phyloP scores from a whole-genome alignment of 176 grass and related monocot species.

The Phyllostachys edulis region DNA sequence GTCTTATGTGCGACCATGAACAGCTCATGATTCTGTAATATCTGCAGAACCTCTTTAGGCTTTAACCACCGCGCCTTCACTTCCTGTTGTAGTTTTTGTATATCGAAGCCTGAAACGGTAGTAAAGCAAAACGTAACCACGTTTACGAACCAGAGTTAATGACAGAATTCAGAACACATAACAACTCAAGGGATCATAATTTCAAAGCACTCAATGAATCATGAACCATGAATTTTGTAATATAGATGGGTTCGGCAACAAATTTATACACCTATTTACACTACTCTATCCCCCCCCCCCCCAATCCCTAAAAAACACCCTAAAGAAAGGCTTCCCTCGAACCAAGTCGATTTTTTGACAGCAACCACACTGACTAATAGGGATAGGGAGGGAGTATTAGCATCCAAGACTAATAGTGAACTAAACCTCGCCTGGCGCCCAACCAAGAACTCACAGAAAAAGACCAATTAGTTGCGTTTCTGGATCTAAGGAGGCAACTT shows the following conservation, averaged over 20 bases:
- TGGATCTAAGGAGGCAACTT: neutral
- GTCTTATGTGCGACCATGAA: slow-evolving; percentile 45
- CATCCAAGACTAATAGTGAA: neutral
- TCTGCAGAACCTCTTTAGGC: slow-evolving; percentile 68
- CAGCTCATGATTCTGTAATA: slow-evolving; percentile 61
- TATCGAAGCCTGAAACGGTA: slow-evolving; percentile 55
- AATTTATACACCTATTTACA: neutral
- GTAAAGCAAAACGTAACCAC: neutral
- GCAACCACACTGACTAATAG: neutral
- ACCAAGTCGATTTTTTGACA: neutral
- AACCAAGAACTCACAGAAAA: neutral
- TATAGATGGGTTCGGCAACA: neutral
- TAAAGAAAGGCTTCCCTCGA: neutral
- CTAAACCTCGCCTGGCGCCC: neutral
- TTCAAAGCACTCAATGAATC: neutral
- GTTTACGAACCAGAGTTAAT: neutral
- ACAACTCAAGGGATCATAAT: neutral
- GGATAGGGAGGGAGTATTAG: neutral
- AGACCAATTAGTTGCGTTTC: neutral
- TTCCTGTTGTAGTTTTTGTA: slow-evolving; percentile 50
- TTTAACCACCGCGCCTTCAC: slow-evolving; percentile 74
- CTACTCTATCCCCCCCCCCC: neutral
- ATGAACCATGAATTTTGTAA: neutral
- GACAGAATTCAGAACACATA: neutral
- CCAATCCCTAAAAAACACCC: neutral